Evolutionary conservation across 1,284 basidiomycete species (phyloP), one percentile per base, ranked within the genome.

Genomic region (Ceratobasidium sp.): DNA sequence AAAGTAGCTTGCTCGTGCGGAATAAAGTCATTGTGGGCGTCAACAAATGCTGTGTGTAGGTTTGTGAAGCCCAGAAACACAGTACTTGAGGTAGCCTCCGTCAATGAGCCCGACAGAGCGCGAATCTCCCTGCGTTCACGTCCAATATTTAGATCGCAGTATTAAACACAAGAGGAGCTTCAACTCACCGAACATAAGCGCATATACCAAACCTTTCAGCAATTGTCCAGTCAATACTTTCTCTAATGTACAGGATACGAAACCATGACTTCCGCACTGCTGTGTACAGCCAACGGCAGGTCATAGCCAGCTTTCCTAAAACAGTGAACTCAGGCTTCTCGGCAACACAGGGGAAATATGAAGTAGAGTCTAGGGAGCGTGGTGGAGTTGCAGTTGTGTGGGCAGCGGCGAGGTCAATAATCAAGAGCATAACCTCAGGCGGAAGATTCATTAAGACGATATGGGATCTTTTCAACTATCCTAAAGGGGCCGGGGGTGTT

Each of bases 21-120:
- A 13, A 28, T 6, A 23, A 71, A 57, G 40, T 71, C 68, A 26
- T 61, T 54, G 33, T 71, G 68, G 7, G 56, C 68, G 44, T 71
- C 68, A 23, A 71, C 23, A 23, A 61, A 46, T n/a, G 68, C 68
- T 12, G 68, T 59, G 17, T 71, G 56, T 20, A 71, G 42, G 56
- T 71, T 71, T n/a, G 33, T 54, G 33, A 42, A 59, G 23, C 38
- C 23, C 0, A 44, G 54, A 9, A 71, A 33, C 17, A n/a, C 38
- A 7, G 33, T 61, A 3, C 40, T 28, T 42, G 54, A 26, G 23
- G 68, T 54, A 38, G 3, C 13, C 20, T 38, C 48, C 17, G 66
- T 68, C 38, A 68, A 17, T 1, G 66, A 50, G 6, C 50, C 50
- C 38, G 66, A 68, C 12, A 54, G 13, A n/a, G 48, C 66, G 13